A percentile compares a stretch with the other conserved stretches of the same genome.
phyloP scores from a whole-genome alignment of 192 early-diverging fungal species.

The Coemansia sp. region DNA sequence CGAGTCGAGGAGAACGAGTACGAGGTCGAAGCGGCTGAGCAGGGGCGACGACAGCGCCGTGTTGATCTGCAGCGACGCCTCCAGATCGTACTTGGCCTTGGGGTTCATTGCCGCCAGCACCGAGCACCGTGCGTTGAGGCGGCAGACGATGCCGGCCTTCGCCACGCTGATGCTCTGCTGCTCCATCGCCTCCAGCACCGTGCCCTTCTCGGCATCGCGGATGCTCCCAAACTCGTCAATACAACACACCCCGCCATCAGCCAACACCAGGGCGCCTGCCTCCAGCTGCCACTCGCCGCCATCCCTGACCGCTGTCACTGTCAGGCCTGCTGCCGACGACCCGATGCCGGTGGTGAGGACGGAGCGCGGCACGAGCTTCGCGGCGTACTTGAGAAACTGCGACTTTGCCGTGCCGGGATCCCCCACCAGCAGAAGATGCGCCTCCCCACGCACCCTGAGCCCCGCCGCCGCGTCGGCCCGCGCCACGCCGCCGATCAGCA shows the following conservation, averaged over 20 bases:
- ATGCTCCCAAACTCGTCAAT: constrained; percentile 86
- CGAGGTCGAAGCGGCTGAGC: constrained; percentile 74
- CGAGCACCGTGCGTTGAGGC: constrained; percentile 73
- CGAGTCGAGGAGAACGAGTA: constrained; percentile 69
- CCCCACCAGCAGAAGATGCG: constrained; percentile 73
- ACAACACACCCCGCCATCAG: constrained; percentile 77
- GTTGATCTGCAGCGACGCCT: constrained; percentile 63
- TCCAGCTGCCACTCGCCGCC: constrained; percentile 79
- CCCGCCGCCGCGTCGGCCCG: constrained; percentile 57
- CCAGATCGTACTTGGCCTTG: constrained; percentile 68
- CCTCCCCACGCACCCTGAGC: constrained; percentile 68
- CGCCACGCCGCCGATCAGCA: constrained; percentile 69
- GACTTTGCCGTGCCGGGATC: constrained; percentile 81
- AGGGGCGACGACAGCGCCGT: constrained; percentile 65
- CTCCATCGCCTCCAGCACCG: constrained; percentile 83
- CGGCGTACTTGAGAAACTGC: constrained; percentile 76
- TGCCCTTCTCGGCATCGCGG: constrained; percentile 67
- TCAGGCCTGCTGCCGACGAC: constrained; percentile 71
- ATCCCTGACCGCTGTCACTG: constrained; percentile 72
- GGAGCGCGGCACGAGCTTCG: constrained; percentile 61
- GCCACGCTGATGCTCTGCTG: constrained; percentile 82
- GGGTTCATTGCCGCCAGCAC: constrained; percentile 83
- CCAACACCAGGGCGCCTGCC: constrained; percentile 77
- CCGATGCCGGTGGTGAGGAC: constrained; percentile 80
- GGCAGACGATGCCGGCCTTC: constrained; percentile 79